Percentiles rank a stretch among this genome's conserved stretches.
These are phyloP conservation scores for Lithohypha guttulata DNA, from an alignment of 2,329 filamentous ascomycete genomes.

Conservation along the genomic window DNA sequence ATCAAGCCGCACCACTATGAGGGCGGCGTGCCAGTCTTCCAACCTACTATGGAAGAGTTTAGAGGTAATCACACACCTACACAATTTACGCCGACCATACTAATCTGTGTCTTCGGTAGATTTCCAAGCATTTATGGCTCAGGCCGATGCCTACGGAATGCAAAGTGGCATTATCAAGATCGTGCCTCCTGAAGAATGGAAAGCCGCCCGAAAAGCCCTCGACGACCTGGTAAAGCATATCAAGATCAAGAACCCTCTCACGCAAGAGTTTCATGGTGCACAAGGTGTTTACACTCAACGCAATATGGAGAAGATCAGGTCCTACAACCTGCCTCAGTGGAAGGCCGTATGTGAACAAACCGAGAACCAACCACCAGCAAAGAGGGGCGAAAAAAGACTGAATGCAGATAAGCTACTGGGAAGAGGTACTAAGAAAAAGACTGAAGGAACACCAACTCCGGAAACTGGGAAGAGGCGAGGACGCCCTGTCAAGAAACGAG, in stretches of 20 bases:
- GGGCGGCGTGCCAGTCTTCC: slow-evolving; percentile 79
- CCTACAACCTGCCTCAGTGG: slow-evolving; percentile 96
- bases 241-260: slow-evolving; percentile 91
- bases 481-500: slow-evolving; percentile 33
- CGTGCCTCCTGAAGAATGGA: slow-evolving; percentile 84
- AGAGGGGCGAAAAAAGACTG: slow-evolving; percentile 52
- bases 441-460: slow-evolving; percentile 28
- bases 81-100: not conserved
- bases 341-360: slow-evolving; percentile 84
- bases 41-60: slow-evolving; percentile 75
- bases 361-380: slow-evolving; percentile 88
- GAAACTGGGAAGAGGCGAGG: slow-evolving; percentile 33
- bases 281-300: slow-evolving; percentile 94
- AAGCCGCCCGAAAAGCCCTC: slow-evolving; percentile 38
- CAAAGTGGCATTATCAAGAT: slow-evolving; percentile 95
- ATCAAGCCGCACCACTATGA: slow-evolving; percentile 81
- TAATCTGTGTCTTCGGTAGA: slow-evolving; percentile 43
- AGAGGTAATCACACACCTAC: slow-evolving; percentile 4
- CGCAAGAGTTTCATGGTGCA: slow-evolving; percentile 93
- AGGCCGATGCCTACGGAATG: slow-evolving; percentile 92
- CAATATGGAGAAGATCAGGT: slow-evolving; percentile 90
- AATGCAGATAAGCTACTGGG: slow-evolving; percentile 22
- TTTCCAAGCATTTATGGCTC: slow-evolving; percentile 84
- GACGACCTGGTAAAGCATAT: slow-evolving; percentile 84
- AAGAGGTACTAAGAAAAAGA: slow-evolving; percentile 30